Evolutionary conservation across 129 eudicot genomes (phyloP), one percentile per base, ranked within the genome.

Genomic region (Lonicera japonica): DNA sequence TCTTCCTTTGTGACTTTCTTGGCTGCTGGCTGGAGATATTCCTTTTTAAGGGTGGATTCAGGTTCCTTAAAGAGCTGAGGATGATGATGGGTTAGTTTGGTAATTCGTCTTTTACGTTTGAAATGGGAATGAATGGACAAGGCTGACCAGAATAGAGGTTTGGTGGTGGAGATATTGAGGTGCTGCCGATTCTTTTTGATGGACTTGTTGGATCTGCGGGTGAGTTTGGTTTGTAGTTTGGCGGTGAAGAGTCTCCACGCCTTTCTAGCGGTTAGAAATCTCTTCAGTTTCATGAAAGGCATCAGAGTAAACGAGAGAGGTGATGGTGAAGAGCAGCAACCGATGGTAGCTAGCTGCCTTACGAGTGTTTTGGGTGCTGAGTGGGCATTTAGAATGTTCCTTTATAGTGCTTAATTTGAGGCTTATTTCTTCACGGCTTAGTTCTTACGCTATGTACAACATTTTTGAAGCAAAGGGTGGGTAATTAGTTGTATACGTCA

Each of bases 201-300:
- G 36, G 36, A 29, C 40, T 81, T 41, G 48, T 75, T 83, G 41
- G 88, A 67, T 67, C 12, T 48, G 52, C 66, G 71, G 76, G 80
- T 80, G 11, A 81, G 67, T 20, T 67, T 79, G 65, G 48, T 61
- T 23, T 72, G 78, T 4, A 87, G 69, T 65, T 78, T 87, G 74
- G 29, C 65, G 59, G 68, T 58, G 25, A 87, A 60, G 14, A 73
- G 15, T 60, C 75, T 88, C 86, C 89, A 73, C 21, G 72, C 72
- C 75, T 69, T 84, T 58, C 53, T 69, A 23, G 73, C 79, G 1
- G 73, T 72, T 18, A 74, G 36, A n/a, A 88, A 80, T 58, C 68
- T 74, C 69, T 73, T 81, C 55, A 84, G 29, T 0, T 54, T 84
- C 74, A 81, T 68, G 75, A 65, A 81, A 55, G 81, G 76, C 95